phyloP scores from a whole-genome alignment of 345 rosid species.

The Hibiscus tridactylites region DNA sequence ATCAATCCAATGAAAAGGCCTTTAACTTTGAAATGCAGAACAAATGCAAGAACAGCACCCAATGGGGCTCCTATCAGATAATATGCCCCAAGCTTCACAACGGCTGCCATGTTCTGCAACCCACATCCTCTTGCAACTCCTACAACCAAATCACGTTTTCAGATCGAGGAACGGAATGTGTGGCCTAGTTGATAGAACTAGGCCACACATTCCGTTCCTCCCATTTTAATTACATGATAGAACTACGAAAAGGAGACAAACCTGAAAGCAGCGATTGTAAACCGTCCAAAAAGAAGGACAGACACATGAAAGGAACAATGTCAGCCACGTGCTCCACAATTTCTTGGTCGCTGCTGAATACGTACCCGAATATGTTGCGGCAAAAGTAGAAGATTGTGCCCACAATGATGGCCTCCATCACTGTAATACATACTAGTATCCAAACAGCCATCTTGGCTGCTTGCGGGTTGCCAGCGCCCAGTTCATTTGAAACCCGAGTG shows the following conservation, averaged over 20 bases:
- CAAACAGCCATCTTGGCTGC: constrained; percentile 22
- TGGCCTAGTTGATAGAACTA: too few relatives aligned
- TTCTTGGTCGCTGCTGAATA: constrained; percentile 27
- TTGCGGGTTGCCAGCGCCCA: constrained; percentile 37
- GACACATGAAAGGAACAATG: constrained; percentile 32
- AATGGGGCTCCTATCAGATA: constrained; percentile 26
- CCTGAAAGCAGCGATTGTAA: constrained; percentile 40
- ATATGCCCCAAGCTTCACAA: constrained; percentile 31
- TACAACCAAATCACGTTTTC: too few relatives aligned
- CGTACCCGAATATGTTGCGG: constrained; percentile 28
- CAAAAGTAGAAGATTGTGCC: constrained; percentile 22
- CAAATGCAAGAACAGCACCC: constrained; percentile 25
- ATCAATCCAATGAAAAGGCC: constrained; percentile 32
- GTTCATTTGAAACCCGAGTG: constrained; percentile 41
- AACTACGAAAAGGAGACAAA: not conserved
- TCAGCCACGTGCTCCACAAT: constrained; percentile 22
- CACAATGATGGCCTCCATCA: constrained; percentile 18
- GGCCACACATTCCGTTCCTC: too few relatives aligned
- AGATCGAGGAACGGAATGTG: too few relatives aligned
- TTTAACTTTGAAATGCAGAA: constrained; percentile 16
- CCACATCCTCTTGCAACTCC: constrained; percentile 33
- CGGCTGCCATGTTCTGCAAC: constrained; percentile 35
- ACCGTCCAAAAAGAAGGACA: constrained; percentile 27
- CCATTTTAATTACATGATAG: too few relatives aligned
- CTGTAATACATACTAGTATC: constrained; percentile 14